Percentiles rank a stretch among this genome's conserved stretches.
Evolutionary conservation across 345 rosid species (phyloP).

Genomic region (Nephelium lappaceum): DNA sequence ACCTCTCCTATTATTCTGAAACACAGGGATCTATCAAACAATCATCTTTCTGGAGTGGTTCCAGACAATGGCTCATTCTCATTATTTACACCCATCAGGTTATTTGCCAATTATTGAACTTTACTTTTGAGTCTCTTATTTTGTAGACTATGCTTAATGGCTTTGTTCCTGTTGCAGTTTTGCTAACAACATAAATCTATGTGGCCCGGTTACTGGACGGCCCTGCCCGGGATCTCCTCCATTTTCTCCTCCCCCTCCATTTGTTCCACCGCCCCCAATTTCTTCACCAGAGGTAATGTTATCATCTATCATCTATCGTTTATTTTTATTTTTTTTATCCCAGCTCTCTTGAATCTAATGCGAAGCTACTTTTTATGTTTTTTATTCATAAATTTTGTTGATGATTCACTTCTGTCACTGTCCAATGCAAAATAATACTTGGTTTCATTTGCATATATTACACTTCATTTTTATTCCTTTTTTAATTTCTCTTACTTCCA

Average conservation of each 20-base stretch:
- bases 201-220: constrained; percentile 94
- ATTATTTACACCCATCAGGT: constrained; percentile 98
- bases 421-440: background rate
- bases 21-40: constrained; percentile 93
- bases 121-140: background rate
- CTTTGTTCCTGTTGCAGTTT: constrained; percentile 64
- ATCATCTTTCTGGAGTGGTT: constrained; percentile 84
- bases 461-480: background rate
- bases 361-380: background rate
- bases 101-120: constrained; percentile 25
- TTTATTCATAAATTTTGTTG: background rate
- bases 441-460: background rate
- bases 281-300: constrained; percentile 69
- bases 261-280: constrained; percentile 77
- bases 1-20: constrained; percentile 21
- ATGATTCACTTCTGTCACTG: background rate
- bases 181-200: constrained; percentile 86
- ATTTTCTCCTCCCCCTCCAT: constrained; percentile 99
- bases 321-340: background rate
- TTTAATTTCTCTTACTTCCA: background rate
- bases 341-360: background rate
- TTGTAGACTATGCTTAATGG: constrained; percentile 16
- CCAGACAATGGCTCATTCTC: constrained; percentile 99
- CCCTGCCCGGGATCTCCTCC: constrained; percentile 99
- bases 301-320: background rate